phyloP scores from a whole-genome alignment of 2,329 filamentous ascomycete species.

The Xylariales sp. region DNA sequence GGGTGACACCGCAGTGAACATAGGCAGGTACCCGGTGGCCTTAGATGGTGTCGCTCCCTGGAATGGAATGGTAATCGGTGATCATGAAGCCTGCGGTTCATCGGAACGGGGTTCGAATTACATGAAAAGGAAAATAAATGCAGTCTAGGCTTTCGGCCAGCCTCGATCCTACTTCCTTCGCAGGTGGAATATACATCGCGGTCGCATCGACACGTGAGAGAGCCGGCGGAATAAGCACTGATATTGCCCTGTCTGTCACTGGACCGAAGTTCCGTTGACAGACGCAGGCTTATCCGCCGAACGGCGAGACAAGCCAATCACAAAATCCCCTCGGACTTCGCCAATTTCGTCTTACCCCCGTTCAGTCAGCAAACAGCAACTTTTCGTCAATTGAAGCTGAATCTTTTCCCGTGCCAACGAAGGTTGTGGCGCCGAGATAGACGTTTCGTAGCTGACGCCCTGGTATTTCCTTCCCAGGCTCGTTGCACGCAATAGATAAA shows the following conservation, averaged over 20 bases:
- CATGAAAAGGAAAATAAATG: neutral
- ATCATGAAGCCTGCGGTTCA: neutral
- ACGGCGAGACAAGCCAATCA: slow-evolving; percentile 18
- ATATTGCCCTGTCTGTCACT: neutral
- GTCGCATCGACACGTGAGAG: too few relatives aligned
- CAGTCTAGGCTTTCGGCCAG: neutral
- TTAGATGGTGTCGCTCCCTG: neutral
- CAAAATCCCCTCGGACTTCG: slow-evolving; percentile 25
- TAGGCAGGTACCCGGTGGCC: neutral
- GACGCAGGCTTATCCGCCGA: slow-evolving; percentile 3
- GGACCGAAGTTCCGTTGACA: neutral
- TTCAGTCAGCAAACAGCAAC: slow-evolving; percentile 13
- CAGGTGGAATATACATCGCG: too few relatives aligned
- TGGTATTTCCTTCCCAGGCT: neutral
- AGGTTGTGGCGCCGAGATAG: neutral
- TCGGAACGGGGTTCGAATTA: neutral
- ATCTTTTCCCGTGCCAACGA: neutral
- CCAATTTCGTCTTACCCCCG: slow-evolving; percentile 4
- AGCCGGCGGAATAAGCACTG: neutral
- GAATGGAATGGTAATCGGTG: neutral
- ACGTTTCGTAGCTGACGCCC: neutral
- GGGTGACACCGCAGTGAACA: too few relatives aligned
- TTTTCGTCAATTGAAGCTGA: neutral
- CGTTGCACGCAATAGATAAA: too few relatives aligned
- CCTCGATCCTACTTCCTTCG: neutral